Conservation (phyloP, 345 rosid genomes). For the Acer negundo region DNA sequence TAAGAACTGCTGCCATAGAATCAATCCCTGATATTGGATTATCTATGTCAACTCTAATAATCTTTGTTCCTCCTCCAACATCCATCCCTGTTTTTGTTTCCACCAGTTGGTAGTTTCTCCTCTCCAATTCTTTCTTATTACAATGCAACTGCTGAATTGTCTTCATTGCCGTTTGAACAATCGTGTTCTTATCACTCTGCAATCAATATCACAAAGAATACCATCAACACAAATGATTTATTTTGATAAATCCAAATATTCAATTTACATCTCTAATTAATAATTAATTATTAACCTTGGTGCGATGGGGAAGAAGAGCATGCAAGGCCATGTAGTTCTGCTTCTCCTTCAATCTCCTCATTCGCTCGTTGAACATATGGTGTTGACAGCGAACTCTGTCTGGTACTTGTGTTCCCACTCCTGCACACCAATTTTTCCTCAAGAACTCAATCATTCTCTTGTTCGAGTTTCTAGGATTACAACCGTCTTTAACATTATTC, state of each 20-base stretch:
- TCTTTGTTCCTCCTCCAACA: conserved; percentile 28
- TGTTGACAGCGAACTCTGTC: conserved; percentile 38
- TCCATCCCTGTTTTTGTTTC: conserved; percentile 21
- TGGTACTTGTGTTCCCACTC: conserved; percentile 19
- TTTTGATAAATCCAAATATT: not conserved
- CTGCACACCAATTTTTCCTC: conserved; percentile 34
- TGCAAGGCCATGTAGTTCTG: conserved; percentile 51
- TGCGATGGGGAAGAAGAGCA: conserved; percentile 50
- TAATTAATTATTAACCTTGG: conserved; percentile 60
- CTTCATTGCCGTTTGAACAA: conserved; percentile 41
- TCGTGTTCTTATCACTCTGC: conserved; percentile 67
- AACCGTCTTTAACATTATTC: not conserved
- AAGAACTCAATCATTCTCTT: conserved; percentile 53
- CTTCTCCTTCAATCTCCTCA: conserved; percentile 69
- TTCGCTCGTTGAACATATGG: conserved; percentile 71
- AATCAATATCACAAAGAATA: not conserved
- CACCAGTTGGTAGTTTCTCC: conserved; percentile 31
- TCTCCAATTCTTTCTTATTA: conserved; percentile 44
- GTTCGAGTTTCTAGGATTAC: conserved; percentile 38
- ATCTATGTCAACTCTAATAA: conserved; percentile 34
- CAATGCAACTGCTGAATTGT: conserved; percentile 44
- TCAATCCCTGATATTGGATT: conserved; percentile 59
- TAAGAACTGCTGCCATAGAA: conserved; percentile 58
- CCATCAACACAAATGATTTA: not conserved
- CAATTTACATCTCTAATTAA: not conserved